phyloP scores from a whole-genome alignment of 768 basidiomycete genomes.

The Suillus weaverae region DNA sequence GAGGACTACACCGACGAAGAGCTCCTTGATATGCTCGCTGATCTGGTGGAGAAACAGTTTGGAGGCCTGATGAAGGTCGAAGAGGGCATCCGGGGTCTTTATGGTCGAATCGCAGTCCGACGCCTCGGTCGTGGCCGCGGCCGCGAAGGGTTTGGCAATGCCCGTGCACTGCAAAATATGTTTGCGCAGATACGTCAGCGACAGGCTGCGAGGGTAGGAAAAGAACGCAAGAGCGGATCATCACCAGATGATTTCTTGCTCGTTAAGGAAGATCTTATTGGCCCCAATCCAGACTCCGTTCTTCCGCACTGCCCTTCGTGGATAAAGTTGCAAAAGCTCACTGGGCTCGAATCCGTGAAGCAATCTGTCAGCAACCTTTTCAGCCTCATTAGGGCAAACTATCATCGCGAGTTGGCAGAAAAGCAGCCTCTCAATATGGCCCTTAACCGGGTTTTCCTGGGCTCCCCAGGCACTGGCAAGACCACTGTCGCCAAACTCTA shows the following conservation, averaged over 20 bases:
- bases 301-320: constrained; percentile 44
- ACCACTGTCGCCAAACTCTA: constrained; percentile 65
- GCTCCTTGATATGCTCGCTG: constrained; percentile 48
- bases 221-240: constrained; percentile 38
- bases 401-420: constrained; percentile 53
- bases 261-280: constrained; percentile 55
- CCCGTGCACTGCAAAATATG: constrained; percentile 51
- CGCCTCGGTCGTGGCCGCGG: constrained; percentile 55
- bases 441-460: constrained; percentile 62
- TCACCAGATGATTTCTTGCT: constrained; percentile 49
- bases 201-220: constrained; percentile 46
- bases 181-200: constrained; percentile 43
- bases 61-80: constrained; percentile 50
- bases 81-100: constrained; percentile 22
- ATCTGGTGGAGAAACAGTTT: constrained; percentile 42
- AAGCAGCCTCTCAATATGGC: constrained; percentile 46
- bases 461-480: constrained; percentile 65
- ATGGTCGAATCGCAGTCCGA: constrained; percentile 49
- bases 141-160: constrained; percentile 58
- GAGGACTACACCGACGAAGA: constrained; percentile 55
- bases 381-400: constrained; percentile 46
- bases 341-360: constrained; percentile 54
- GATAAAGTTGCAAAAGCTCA: constrained; percentile 48
- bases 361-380: constrained; percentile 44
- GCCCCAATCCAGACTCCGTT: constrained; percentile 52